Evolutionary conservation across 164 flowering plant species (phyloP).

Genomic region (Dillenia turbinata): DNA sequence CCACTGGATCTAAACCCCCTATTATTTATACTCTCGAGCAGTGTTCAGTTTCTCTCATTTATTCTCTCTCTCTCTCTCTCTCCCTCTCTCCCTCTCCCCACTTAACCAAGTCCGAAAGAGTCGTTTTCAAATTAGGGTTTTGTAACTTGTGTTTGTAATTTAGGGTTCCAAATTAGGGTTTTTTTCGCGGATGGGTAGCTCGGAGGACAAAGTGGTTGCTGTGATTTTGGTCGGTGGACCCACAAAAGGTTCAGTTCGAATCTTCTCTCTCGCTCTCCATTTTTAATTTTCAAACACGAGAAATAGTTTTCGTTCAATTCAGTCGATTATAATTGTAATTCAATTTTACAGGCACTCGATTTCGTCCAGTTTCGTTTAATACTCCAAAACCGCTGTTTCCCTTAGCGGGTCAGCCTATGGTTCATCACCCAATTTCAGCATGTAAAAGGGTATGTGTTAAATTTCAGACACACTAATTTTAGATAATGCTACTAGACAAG

Average conservation of each 20-base stretch:
- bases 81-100: background rate
- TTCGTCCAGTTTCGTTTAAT: conserved; percentile 83
- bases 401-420: conserved; percentile 94
- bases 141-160: background rate
- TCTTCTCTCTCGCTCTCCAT: background rate
- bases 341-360: conserved; percentile 67
- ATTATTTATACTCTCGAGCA: background rate
- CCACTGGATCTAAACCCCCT: too few relatives aligned
- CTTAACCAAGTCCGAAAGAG: background rate
- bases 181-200: conserved; percentile 39
- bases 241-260: conserved; percentile 59
- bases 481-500: too few relatives aligned
- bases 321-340: background rate
- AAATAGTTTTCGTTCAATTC: background rate
- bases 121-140: too few relatives aligned
- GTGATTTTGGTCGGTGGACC: conserved; percentile 97
- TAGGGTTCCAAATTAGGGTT: background rate
- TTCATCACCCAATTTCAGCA: conserved; percentile 93
- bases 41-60: background rate
- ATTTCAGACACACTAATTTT: too few relatives aligned
- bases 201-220: conserved; percentile 82
- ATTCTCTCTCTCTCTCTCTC: background rate
- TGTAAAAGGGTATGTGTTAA: conserved; percentile 65
- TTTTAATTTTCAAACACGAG: background rate
- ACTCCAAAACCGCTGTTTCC: conserved; percentile 94